A percentile compares a stretch with the other conserved stretches of the same genome.
Conservation (phyloP, 2,329 filamentous ascomycete species). For the Paraphaeosphaeria sporulosa region DNA sequence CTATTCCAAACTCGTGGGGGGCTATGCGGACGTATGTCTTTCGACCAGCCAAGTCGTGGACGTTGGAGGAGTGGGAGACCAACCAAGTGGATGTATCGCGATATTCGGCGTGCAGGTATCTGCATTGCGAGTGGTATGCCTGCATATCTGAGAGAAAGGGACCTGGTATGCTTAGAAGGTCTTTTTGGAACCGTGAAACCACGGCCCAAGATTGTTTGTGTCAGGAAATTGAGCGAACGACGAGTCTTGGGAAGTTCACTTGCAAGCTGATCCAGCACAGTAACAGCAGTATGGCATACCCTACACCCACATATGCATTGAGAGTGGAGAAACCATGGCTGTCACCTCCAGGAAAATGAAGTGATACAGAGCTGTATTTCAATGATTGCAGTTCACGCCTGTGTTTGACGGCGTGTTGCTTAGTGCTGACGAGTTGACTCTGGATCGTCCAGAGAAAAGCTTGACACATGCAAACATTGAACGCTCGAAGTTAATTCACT, state of each 20-base stretch:
- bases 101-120: background rate
- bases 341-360: background rate
- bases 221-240: background rate
- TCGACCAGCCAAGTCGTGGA: background rate
- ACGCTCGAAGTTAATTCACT: background rate
- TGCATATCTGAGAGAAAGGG: background rate
- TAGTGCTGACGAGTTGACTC: background rate
- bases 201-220: background rate
- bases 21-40: slow-evolving; percentile 40
- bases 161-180: background rate
- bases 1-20: slow-evolving; percentile 39
- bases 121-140: background rate
- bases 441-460: background rate
- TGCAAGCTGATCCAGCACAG: background rate
- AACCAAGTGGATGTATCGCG: background rate
- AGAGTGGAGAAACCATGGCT: background rate
- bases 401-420: background rate
- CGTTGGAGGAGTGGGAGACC: background rate
- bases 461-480: no score
- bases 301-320: background rate
- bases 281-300: background rate
- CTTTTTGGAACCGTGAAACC: background rate
- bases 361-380: background rate
- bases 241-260: background rate
- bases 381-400: background rate